These are phyloP conservation scores for Gymnopus androsaceus DNA, from an alignment of 1,284 basidiomycete genomes.

Conservation along the genomic window DNA sequence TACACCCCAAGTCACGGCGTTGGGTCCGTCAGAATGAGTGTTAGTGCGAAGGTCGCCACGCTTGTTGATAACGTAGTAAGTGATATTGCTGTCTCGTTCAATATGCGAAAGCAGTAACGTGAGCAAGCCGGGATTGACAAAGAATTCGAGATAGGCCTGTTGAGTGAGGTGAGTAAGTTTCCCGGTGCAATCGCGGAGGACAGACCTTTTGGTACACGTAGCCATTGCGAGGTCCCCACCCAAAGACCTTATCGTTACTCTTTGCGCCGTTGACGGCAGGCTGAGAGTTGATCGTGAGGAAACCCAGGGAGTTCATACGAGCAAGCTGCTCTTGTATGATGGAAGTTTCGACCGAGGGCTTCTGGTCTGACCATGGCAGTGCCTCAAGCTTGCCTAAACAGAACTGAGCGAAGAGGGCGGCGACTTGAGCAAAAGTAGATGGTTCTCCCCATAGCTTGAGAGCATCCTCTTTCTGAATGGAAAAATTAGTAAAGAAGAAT, in stretches of 20 bases:
- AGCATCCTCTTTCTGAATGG: slow-evolving; percentile 76
- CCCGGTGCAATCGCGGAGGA: slow-evolving; percentile 6
- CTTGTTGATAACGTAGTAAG: slow-evolving; percentile 95
- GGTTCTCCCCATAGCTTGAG: slow-evolving; percentile 89
- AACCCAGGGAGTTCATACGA: slow-evolving; percentile 87
- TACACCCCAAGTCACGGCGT: slow-evolving; percentile 99
- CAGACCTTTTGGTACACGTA: slow-evolving; percentile 96
- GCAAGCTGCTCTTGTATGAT: slow-evolving; percentile 82
- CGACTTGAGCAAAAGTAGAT: slow-evolving; percentile 64
- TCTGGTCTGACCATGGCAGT: slow-evolving; percentile 95
- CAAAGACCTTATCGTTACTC: slow-evolving; percentile 85
- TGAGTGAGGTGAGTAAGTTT: slow-evolving; percentile 12
- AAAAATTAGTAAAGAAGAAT: slow-evolving; percentile 8
- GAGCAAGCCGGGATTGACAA: slow-evolving; percentile 78
- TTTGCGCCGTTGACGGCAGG: slow-evolving; percentile 93
- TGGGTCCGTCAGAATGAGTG: slow-evolving; percentile 89
- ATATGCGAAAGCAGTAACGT: slow-evolving; percentile 81
- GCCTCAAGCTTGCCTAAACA: slow-evolving; percentile 72
- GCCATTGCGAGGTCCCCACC: slow-evolving; percentile 94
- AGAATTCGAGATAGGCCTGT: slow-evolving; percentile 97
- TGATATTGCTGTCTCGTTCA: slow-evolving; percentile 87
- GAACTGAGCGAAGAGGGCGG: slow-evolving; percentile 79
- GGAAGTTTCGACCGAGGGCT: slow-evolving; percentile 82
- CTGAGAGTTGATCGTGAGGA: slow-evolving; percentile 97
- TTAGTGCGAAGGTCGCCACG: slow-evolving; percentile 93